Evolutionary conservation across 805 yeast species (phyloP).

Genomic region (Pichia phayaonensis): DNA sequence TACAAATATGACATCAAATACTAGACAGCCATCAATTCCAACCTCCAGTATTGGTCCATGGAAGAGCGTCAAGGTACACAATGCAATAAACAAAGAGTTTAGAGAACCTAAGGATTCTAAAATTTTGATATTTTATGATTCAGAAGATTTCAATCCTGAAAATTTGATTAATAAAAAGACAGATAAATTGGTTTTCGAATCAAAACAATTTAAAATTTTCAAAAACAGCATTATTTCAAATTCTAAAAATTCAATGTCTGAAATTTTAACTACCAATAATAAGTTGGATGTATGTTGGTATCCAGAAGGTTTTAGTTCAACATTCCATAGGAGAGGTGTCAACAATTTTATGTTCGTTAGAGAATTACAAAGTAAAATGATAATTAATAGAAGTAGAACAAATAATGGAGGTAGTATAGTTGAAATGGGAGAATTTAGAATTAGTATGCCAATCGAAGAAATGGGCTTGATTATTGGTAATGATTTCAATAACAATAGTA

Average conservation of each 20-base stretch:
- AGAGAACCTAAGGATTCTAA: constrained; percentile 23
- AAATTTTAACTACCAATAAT: constrained; percentile 13
- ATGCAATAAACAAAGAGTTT: not conserved
- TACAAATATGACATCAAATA: not conserved
- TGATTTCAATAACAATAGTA: constrained; percentile 33
- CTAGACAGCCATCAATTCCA: not conserved
- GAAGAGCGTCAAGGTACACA: constrained; percentile 3
- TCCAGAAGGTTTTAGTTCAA: constrained; percentile 44
- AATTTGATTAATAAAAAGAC: not conserved
- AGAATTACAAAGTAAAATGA: constrained; percentile 40
- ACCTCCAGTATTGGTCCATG: constrained; percentile 4
- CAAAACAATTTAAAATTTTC: not conserved
- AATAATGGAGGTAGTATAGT: constrained; percentile 18
- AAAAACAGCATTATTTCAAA: not conserved
- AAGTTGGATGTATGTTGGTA: constrained; percentile 26
- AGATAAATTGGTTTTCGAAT: not conserved
- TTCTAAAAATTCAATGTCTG: constrained; percentile 3
- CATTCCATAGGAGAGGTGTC: constrained; percentile 40
- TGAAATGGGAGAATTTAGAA: constrained; percentile 35
- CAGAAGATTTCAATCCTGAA: constrained; percentile 1
- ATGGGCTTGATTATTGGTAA: constrained; percentile 31
- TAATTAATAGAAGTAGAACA: constrained; percentile 30
- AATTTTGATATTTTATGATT: constrained; percentile 27
- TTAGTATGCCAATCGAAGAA: constrained; percentile 33
- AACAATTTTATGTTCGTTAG: constrained; percentile 45